These are phyloP conservation scores for Pyrrhoderma lamaoense DNA, from an alignment of 1,284 basidiomycete species.

Conservation along the genomic window DNA sequence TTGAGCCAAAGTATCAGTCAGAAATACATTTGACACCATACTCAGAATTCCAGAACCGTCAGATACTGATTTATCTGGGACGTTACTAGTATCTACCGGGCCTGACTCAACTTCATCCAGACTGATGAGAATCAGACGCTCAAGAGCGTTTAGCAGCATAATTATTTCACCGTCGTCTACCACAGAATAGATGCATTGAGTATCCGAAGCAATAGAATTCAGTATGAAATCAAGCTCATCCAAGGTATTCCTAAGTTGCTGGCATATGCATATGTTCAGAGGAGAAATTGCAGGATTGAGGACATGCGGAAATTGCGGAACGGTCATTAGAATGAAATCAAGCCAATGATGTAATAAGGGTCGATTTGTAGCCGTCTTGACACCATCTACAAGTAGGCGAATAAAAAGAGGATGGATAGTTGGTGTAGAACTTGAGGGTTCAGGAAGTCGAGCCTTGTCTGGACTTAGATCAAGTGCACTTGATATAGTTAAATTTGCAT, in stretches of 20 bases:
- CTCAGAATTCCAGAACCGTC: constrained; percentile 68
- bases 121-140: constrained; percentile 68
- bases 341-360: constrained; percentile 91
- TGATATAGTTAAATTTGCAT: constrained; percentile 29
- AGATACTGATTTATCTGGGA: constrained; percentile 42
- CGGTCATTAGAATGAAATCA: constrained; percentile 89
- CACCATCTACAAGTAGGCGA: constrained; percentile 75
- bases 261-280: constrained; percentile 75
- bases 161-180: constrained; percentile 79
- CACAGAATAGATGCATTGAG: constrained; percentile 36
- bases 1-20: constrained; percentile 43
- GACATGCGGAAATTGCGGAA: constrained; percentile 73
- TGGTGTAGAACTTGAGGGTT: background rate
- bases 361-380: constrained; percentile 62
- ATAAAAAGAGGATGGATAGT: constrained; percentile 53
- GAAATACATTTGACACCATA: constrained; percentile 75
- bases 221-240: constrained; percentile 44
- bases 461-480: constrained; percentile 21
- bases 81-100: constrained; percentile 43
- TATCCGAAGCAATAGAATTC: constrained; percentile 28
- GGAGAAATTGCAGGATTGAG: constrained; percentile 66
- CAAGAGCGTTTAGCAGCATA: constrained; percentile 77
- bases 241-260: constrained; percentile 59
- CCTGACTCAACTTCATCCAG: constrained; percentile 45
- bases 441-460: background rate